Evolutionary conservation across 768 basidiomycete species (phyloP), one percentile per base, ranked within the genome.

Genomic region (Hydnomerulius pinastri): DNA sequence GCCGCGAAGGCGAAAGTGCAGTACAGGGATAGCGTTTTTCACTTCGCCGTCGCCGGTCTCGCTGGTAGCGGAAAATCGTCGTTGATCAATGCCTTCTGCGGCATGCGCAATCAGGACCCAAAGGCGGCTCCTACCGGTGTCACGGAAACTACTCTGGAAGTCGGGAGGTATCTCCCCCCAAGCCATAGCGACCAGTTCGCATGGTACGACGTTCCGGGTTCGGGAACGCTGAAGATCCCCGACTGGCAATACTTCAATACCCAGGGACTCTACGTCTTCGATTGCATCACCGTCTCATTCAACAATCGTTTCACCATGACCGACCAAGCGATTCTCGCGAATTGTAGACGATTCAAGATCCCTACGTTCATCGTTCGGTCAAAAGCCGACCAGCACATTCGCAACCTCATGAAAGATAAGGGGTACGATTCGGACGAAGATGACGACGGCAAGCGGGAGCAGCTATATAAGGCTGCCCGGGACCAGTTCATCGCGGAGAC

Each of bases 151-250:
- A 71, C 69, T 4, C 35, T 55, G 20, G 24, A 29, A n/a, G 49
- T 64, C 30, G 20, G 56, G 20, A 53, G 68, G 28, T 72, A 68
- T 28, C 37, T 58, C 4, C 63, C 67, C n/a, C 17, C 60, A 2
- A 53, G 58, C 18, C 58, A 53, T 6, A 38, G 54, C 3, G 17
- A 48, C 18, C 62, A 56, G 0, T 57, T 65, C 49, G 61, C 64
- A 35, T 73, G 70, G 71, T 72, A 64, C 10, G 71, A 72, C 32
- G 35, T 70, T n/a, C 71, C 70, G 0, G 71, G 70, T 12, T 69
- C 71, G 9, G 68, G 69, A 10, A 73, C 71, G 2, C 9, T 65
- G 17, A 59, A 49, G n/a, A 61, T 65, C 20, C 57, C 58, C 7
- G 68, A 65, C 39, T 71, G 69, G 69, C 58, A 68, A 18, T 72